Evolutionary conservation across 2,329 filamentous ascomycete species (phyloP).

Genomic region (Fusarium protoensiforme): DNA sequence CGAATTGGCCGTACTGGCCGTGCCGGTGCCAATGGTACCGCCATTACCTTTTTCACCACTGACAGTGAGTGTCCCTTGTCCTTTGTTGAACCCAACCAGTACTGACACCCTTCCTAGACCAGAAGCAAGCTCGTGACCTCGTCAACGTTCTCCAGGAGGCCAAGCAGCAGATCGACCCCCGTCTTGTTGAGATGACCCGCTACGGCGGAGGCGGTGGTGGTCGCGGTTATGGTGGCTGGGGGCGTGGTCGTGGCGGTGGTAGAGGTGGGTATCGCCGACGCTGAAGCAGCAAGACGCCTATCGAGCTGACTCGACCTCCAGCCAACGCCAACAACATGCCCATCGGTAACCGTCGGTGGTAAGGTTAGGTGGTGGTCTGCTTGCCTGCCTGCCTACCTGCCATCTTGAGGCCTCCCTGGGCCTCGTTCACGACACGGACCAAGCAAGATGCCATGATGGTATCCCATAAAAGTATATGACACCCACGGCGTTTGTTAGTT

Average conservation of each 20-base stretch:
- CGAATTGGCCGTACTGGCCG: constrained; percentile 96
- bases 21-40: constrained; percentile 93
- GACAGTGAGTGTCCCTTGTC: constrained; percentile 80
- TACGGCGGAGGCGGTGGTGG: constrained; percentile 85
- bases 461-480: constrained; percentile 42
- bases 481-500: constrained; percentile 45
- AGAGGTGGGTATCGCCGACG: constrained; percentile 59
- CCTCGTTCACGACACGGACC: constrained; percentile 23
- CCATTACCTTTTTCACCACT: constrained; percentile 98
- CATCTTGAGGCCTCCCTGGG: constrained; percentile 15
- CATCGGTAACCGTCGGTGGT: constrained; percentile 63
- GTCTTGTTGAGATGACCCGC: constrained; percentile 94
- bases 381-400: not conserved
- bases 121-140: constrained; percentile 96
- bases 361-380: constrained; percentile 36
- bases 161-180: constrained; percentile 97
- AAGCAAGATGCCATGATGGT: constrained; percentile 23
- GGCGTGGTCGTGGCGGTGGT: constrained; percentile 72
- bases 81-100: not conserved
- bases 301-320: constrained; percentile 51
- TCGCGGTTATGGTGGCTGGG: constrained; percentile 77
- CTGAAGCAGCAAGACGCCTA: constrained; percentile 45
- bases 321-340: constrained; percentile 63
- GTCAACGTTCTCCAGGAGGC: constrained; percentile 92
- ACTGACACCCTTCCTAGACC: constrained; percentile 68